Conservation (phyloP, 2,329 filamentous ascomycete species). For the Dothistroma septosporum region DNA sequence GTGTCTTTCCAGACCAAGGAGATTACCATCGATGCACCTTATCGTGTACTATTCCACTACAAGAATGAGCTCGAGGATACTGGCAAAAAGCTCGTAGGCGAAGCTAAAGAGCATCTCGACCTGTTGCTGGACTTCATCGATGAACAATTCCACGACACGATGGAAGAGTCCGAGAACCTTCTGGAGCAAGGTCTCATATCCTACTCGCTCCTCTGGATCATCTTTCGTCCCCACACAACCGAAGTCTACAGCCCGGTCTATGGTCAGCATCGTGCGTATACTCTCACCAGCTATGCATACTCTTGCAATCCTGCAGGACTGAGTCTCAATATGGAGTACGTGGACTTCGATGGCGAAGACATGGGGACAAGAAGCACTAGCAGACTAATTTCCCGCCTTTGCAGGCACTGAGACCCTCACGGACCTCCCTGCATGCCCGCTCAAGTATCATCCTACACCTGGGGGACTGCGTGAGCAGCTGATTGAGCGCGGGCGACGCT, state of each 20-base stretch:
- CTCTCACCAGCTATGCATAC: slow-evolving; percentile 30
- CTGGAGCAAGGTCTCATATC: slow-evolving; percentile 28
- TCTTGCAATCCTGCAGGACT: slow-evolving; percentile 26
- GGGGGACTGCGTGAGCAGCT: slow-evolving; percentile 20
- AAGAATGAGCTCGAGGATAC: slow-evolving; percentile 26
- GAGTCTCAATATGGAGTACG: slow-evolving; percentile 27
- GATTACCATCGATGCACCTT: slow-evolving; percentile 28
- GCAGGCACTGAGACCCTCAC: slow-evolving; percentile 22
- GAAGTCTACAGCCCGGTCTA: slow-evolving; percentile 27
- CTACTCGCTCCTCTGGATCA: slow-evolving; percentile 44
- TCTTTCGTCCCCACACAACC: slow-evolving; percentile 38
- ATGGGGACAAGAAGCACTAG: slow-evolving; percentile 21
- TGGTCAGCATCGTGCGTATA: slow-evolving; percentile 32
- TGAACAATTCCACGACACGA: slow-evolving; percentile 25
- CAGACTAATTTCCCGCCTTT: slow-evolving; percentile 23
- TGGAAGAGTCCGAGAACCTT: slow-evolving; percentile 31
- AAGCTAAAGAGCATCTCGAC: slow-evolving; percentile 32
- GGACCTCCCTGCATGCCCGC: slow-evolving; percentile 27
- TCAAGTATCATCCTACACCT: slow-evolving; percentile 18
- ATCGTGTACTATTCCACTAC: slow-evolving; percentile 30
- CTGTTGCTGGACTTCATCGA: slow-evolving; percentile 34
- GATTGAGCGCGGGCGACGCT: slow-evolving; percentile 25
- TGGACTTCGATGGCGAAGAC: slow-evolving; percentile 35
- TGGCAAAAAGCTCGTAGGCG: slow-evolving; percentile 24
- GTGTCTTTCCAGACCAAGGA: slow-evolving; percentile 32